These are phyloP conservation scores for Cryptococcus sp. DNA, from an alignment of 1,284 basidiomycete genomes.

Conservation along the genomic window DNA sequence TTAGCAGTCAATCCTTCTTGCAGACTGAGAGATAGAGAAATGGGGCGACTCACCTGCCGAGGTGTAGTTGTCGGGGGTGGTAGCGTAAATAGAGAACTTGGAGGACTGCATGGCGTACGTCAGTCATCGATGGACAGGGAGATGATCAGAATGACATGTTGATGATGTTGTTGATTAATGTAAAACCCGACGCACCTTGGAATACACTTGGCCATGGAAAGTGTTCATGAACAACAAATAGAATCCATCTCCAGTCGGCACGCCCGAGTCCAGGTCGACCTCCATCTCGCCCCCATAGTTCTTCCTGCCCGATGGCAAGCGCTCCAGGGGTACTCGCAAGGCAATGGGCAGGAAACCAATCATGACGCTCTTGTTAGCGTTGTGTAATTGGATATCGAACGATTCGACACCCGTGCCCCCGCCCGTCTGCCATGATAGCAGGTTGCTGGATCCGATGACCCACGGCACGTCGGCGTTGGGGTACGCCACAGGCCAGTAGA, in stretches of 20 bases:
- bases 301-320: conserved; percentile 34
- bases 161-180: background rate
- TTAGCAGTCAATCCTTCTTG: background rate
- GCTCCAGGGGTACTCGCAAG: conserved; percentile 45
- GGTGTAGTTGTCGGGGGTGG: background rate
- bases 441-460: conserved; percentile 49
- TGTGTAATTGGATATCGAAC: conserved; percentile 53
- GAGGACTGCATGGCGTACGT: background rate
- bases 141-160: background rate
- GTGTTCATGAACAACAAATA: conserved; percentile 49
- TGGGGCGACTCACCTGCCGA: conserved; percentile 11
- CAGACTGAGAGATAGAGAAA: background rate
- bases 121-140: background rate
- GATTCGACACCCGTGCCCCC: conserved; percentile 47
- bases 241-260: conserved; percentile 43
- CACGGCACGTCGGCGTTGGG: conserved; percentile 43
- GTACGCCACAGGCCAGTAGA: conserved; percentile 51
- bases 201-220: conserved; percentile 46
- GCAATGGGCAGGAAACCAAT: conserved; percentile 48
- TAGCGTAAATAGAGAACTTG: background rate
- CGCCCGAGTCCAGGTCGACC: conserved; percentile 38
- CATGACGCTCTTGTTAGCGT: conserved; percentile 48
- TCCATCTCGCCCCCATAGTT: conserved; percentile 51
- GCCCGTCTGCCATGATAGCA: conserved; percentile 47
- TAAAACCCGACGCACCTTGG: conserved; percentile 28